phyloP scores from a whole-genome alignment of 2,329 filamentous ascomycete species.

The Apiospora kogelbergensis region DNA sequence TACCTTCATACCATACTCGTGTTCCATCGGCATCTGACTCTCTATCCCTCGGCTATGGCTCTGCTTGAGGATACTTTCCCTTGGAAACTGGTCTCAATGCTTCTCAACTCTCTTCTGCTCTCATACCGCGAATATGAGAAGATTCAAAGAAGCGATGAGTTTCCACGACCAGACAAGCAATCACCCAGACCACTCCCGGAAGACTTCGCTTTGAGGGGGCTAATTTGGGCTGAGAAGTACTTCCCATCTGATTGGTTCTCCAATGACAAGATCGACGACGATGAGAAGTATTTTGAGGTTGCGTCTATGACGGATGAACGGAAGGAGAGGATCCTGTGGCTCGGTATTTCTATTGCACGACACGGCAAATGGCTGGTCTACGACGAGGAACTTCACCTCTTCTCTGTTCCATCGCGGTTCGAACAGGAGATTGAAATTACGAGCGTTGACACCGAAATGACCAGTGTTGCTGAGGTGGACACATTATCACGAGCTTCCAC shows the following conservation, averaged over 20 bases:
- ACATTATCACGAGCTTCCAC: neutral
- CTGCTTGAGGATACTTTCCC: slow-evolving; percentile 47
- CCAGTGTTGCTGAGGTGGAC: neutral
- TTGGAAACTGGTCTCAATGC: slow-evolving; percentile 49
- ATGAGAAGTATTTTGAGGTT: slow-evolving; percentile 64
- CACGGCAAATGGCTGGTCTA: slow-evolving; percentile 46
- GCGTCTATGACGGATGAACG: slow-evolving; percentile 58
- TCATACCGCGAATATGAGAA: slow-evolving; percentile 29
- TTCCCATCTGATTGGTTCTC: slow-evolving; percentile 60
- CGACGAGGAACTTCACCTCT: slow-evolving; percentile 35
- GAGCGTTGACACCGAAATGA: slow-evolving; percentile 6
- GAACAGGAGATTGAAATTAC: slow-evolving; percentile 33
- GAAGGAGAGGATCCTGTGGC: slow-evolving; percentile 58
- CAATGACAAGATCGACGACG: slow-evolving; percentile 61
- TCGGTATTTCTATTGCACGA: slow-evolving; percentile 49
- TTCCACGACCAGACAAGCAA: slow-evolving; percentile 47
- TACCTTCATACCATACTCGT: slow-evolving; percentile 63
- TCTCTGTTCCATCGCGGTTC: slow-evolving; percentile 38
- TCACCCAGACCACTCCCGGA: slow-evolving; percentile 62
- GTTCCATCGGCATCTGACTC: slow-evolving; percentile 52
- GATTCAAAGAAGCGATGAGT: slow-evolving; percentile 41
- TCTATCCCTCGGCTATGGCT: slow-evolving; percentile 40
- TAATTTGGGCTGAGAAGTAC: slow-evolving; percentile 58
- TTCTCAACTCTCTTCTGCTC: slow-evolving; percentile 39
- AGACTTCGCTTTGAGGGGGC: slow-evolving; percentile 65